Conservation (phyloP, 331 rosid genomes). For the Arachis monticola region DNA sequence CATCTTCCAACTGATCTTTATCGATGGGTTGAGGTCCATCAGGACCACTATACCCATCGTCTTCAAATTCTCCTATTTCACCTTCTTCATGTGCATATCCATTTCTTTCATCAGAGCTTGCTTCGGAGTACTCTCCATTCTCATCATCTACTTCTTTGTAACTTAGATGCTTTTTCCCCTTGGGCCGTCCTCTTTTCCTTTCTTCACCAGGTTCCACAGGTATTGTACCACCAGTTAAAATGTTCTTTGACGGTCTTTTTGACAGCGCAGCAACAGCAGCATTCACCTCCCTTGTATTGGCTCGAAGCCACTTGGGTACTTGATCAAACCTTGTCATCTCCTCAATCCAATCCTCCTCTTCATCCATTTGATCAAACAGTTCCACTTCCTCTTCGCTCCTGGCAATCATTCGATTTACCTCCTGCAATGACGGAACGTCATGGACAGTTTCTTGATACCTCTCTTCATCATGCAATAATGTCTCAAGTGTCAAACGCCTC, state of each 20-base stretch:
- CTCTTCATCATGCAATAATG: conserved; percentile 95
- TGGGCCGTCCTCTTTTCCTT: conserved; percentile 92
- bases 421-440: conserved; percentile 94
- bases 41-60: conserved; percentile 83
- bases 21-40: conserved; percentile 64
- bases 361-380: conserved; percentile 98
- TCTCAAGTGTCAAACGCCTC: conserved; percentile 94
- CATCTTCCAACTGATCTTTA: conserved; percentile 75
- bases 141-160: conserved; percentile 96
- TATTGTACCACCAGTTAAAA: conserved; percentile 58
- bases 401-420: conserved; percentile 99
- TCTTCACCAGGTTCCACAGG: conserved; percentile 66
- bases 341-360: conserved; percentile 88
- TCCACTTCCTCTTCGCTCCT: conserved; percentile 93
- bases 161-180: conserved; percentile 74
- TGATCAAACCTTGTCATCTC: conserved; percentile 89
- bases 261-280: conserved; percentile 76
- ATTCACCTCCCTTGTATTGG: conserved; percentile 82
- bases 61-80: conserved; percentile 88
- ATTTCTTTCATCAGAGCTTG: conserved; percentile 90
- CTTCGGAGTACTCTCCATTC: conserved; percentile 81
- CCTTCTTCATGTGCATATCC: conserved; percentile 86
- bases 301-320: conserved; percentile 96
- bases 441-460: conserved; percentile 95
- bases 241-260: conserved; percentile 76